Evolutionary conservation across 352 stramenopile genomes (phyloP), one percentile per base, ranked within the genome.

Genomic region (Hyaloperonospora arabidopsidis): DNA sequence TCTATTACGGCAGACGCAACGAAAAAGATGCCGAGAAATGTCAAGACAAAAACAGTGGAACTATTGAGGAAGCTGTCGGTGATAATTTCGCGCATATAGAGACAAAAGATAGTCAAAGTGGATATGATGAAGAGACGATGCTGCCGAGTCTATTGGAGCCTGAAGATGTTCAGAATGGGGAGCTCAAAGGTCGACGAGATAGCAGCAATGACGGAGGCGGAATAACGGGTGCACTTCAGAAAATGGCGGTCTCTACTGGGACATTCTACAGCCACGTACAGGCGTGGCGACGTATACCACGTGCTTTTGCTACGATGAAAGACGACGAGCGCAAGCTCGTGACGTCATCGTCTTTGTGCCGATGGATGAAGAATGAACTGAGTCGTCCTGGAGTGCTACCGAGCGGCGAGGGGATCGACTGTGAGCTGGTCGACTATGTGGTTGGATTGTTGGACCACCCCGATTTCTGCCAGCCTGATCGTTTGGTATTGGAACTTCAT

Each of bases 401-500:
- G 5, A 35, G 14, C 15, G 61, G 58, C 23, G 64, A 71, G 4
- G 34, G 36, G n/a, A 49, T 87, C 36, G 76, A 87, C 40, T 47
- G 65, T 8, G 82, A 89, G 22, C 57, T 93, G 5, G 68, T 84
- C 7, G 72, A 86, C 8, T 93, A 81, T 65, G 51, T 89, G 4
- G 34, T 70, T 6, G 79, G 78, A 3, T 52, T 93, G 21, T 38
- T 93, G 17, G 68, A 85, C 17, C 78, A 89, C 38, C 74, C 79
- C 8, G 79, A 87, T 32, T 89, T 84, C 43, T 81, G 73, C 25
- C 70, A 86, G 40, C 78, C 82, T 2, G 79, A 89, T 49, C 35
- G 84, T 8, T 60, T 93, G 14, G 64, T 70, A 5, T 50, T 75
- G 11, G 82, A 93, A 57, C 58, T 93, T 12, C 54, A 74, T 10